Percentiles rank a stretch among this genome's conserved stretches.
These are phyloP conservation scores for Goffeauzyma gilvescens DNA, from an alignment of 768 basidiomycete species.

Conservation along the genomic window DNA sequence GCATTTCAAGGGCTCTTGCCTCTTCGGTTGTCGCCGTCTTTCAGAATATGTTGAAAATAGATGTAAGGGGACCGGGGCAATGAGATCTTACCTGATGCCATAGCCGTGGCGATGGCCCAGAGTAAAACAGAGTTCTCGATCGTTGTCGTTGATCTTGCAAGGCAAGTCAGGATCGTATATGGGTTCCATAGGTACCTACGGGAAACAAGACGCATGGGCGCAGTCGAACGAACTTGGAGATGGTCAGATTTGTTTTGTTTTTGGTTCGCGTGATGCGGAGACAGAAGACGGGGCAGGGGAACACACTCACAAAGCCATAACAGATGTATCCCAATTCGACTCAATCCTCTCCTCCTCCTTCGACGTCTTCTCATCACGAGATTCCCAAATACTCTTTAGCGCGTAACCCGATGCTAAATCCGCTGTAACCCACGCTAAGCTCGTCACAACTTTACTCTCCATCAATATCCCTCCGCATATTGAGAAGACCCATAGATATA, in stretches of 20 bases:
- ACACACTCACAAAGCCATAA: conserved; percentile 53
- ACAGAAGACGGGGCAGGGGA: too few species aligned
- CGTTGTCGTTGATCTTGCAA: conserved; percentile 63
- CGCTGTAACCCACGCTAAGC: conserved; percentile 47
- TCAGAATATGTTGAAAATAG: not conserved
- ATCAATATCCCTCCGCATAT: conserved; percentile 43
- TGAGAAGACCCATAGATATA: conserved; percentile 58
- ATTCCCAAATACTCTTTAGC: conserved; percentile 48
- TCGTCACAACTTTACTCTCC: conserved; percentile 35
- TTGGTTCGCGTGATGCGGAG: too few species aligned
- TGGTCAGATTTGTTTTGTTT: too few species aligned
- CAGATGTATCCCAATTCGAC: conserved; percentile 42
- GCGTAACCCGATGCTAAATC: conserved; percentile 54
- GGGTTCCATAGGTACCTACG: conserved; percentile 74
- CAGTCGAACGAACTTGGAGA: not conserved
- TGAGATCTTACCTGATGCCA: conserved; percentile 40
- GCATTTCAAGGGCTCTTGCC: too few species aligned
- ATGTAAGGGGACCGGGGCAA: not conserved
- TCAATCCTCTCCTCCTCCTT: not conserved
- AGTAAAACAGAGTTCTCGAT: conserved; percentile 61
- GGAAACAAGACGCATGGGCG: not conserved
- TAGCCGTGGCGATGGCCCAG: conserved; percentile 49
- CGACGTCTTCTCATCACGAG: conserved; percentile 30
- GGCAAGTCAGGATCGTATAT: conserved; percentile 57
- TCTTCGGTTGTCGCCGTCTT: too few species aligned